Percentiles rank a stretch among this genome's conserved stretches.
Evolutionary conservation across 2,329 filamentous ascomycete genomes (phyloP).

Genomic region (Apiospora kogelbergensis): DNA sequence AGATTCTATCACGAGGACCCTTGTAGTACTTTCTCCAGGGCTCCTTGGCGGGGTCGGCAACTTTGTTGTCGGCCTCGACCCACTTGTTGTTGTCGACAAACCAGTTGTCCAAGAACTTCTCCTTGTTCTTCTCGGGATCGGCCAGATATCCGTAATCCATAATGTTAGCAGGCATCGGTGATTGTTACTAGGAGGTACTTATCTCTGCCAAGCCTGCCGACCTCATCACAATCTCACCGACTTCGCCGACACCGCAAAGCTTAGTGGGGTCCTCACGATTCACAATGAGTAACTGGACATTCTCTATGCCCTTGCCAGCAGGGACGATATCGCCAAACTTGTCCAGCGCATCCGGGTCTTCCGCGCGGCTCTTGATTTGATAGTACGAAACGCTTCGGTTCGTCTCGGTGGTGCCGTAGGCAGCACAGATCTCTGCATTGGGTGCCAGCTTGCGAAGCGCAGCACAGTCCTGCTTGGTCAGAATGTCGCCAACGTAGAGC

Average conservation of each 20-base stretch:
- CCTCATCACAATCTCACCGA: constrained; percentile 72
- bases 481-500: constrained; percentile 89
- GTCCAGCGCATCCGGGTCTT: constrained; percentile 61
- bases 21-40: constrained; percentile 78
- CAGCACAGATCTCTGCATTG: constrained; percentile 81
- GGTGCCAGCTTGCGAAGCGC: constrained; percentile 73
- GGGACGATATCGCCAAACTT: constrained; percentile 69
- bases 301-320: constrained; percentile 71
- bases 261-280: constrained; percentile 58
- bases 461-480: constrained; percentile 81
- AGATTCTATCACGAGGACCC: constrained; percentile 82
- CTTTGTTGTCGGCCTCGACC: constrained; percentile 58
- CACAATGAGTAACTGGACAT: constrained; percentile 74
- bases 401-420: constrained; percentile 77
- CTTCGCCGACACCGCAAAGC: constrained; percentile 66
- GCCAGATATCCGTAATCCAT: constrained; percentile 60
- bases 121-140: constrained; percentile 52
- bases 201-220: constrained; percentile 69
- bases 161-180: not conserved
- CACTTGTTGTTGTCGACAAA: constrained; percentile 75
- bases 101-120: constrained; percentile 83
- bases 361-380: constrained; percentile 63
- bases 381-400: constrained; percentile 72
- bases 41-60: constrained; percentile 43
- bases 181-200: not conserved